A percentile compares a stretch with the other conserved stretches of the same genome.
Conservation (phyloP, 2,329 filamentous ascomycete species). For the Ophiocordyceps polyrhachis-furcata region DNA sequence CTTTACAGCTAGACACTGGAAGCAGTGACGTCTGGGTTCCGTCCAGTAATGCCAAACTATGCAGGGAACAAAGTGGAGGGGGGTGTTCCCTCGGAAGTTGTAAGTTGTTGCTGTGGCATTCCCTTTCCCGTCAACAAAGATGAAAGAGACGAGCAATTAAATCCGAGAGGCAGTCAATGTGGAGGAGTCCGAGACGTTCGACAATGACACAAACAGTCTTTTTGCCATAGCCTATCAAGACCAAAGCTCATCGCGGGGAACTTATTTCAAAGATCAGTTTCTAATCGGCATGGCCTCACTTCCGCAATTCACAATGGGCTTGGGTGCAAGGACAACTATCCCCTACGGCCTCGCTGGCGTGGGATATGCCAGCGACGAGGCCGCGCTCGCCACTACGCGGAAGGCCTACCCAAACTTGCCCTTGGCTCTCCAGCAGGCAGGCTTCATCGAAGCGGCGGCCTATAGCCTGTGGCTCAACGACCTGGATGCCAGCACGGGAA, state of each 20-base stretch:
- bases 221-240: constrained; percentile 47
- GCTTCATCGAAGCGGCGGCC: constrained; percentile 44
- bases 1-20: constrained; percentile 44
- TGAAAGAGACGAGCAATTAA: constrained; percentile 6
- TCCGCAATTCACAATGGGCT: constrained; percentile 38
- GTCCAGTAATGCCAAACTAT: constrained; percentile 18
- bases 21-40: constrained; percentile 48
- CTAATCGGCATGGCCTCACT: constrained; percentile 31
- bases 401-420: constrained; percentile 40
- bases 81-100: constrained; percentile 27
- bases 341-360: constrained; percentile 40
- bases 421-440: constrained; percentile 41
- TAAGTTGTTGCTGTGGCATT: constrained; percentile 13
- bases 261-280: constrained; percentile 40
- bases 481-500: constrained; percentile 41
- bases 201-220: constrained; percentile 18
- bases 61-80: constrained; percentile 9
- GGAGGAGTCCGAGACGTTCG: constrained; percentile 25
- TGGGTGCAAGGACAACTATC: constrained; percentile 34
- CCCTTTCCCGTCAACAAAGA: not conserved
- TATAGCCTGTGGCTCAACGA: constrained; percentile 55
- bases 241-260: constrained; percentile 33
- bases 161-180: constrained; percentile 21
- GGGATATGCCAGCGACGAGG: constrained; percentile 38
- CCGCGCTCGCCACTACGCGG: constrained; percentile 11